Base-by-base conservation (phyloP, 2,329 filamentous ascomycete genomes). In the Rhynchosporium secalis region DNA sequence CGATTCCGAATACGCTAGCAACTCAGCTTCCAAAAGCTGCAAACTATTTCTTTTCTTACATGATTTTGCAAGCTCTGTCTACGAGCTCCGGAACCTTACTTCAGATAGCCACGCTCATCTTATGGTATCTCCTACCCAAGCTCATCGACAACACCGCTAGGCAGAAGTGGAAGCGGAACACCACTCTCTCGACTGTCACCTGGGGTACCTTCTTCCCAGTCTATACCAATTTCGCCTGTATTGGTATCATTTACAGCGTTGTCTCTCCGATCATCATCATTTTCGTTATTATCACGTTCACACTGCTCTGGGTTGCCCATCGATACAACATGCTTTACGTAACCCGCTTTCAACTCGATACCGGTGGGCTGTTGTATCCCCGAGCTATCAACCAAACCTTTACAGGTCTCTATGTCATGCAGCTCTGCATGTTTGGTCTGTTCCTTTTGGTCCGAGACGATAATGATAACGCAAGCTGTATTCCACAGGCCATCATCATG, bases 31-130 rank as follows among this genome's bases (percentile, higher is more conserved):
- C 95, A 1, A 90, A 86, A 69, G 89, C 93, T 0, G 90, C 92
- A 69, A 96, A 97, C 73, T 99, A 98, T 76, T 99, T 98, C 80
- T 98, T 97, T 81, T 94, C 92, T 0, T 99, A 99, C 82, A 93
- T 99, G 87, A 89, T 97, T 73, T 86, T 99, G 9, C 95, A 98
- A 72, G 92, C 93, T 0, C 82, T 98, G 70, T 92, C 91, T 66
- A 92, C 91, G 66, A 96, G 92, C 75, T 94, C 94, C 1, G 92
- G 90, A 75, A 94, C 91, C 0, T 80, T 98, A 3, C 79, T 97
- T 12, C 95, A 98, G 72, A 84, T 96, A 29, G 86, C 85, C n/a
- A 85, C 87, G 3, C 81, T 99, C 3, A 72, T 92, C 51, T 80
- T 88, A 66, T 96, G 93, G 87, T 96, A 92, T 70, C 72, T 98